phyloP scores from a whole-genome alignment of 2,329 filamentous ascomycete genomes.

The Fusarium pseudograminearum region DNA sequence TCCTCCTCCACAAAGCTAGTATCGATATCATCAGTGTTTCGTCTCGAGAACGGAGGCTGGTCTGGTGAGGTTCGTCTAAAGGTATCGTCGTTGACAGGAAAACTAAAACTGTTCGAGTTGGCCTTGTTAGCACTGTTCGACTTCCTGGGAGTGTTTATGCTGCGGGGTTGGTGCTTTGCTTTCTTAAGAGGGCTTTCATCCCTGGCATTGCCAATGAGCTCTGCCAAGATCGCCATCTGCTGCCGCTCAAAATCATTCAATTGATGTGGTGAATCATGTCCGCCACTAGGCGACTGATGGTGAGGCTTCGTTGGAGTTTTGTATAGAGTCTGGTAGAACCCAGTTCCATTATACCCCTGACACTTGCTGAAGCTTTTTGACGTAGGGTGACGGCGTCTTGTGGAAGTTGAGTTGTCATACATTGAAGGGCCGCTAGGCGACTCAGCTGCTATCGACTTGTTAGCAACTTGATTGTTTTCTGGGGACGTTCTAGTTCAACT shows the following conservation, averaged over 20 bases:
- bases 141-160: background rate
- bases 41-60: constrained; percentile 59
- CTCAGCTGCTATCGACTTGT: constrained; percentile 27
- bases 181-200: constrained; percentile 33
- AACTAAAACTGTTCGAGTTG: constrained; percentile 62
- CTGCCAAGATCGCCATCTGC: constrained; percentile 55
- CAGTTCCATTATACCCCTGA: constrained; percentile 16
- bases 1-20: constrained; percentile 69
- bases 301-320: constrained; percentile 11
- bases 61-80: constrained; percentile 54
- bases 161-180: constrained; percentile 14
- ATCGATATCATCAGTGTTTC: constrained; percentile 71
- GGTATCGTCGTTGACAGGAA: constrained; percentile 59
- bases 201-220: constrained; percentile 52
- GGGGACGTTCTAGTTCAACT: background rate
- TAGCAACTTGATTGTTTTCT: background rate
- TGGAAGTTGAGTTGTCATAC: constrained; percentile 56
- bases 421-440: constrained; percentile 56
- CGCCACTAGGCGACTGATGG: constrained; percentile 51
- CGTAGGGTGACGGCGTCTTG: constrained; percentile 30
- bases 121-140: constrained; percentile 51
- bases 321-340: constrained; percentile 23
- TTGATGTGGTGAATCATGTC: constrained; percentile 35
- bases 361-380: constrained; percentile 29
- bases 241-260: constrained; percentile 56